These are phyloP conservation scores for Mucor irregularis DNA, from an alignment of 371 early-diverging fungal species.

Conservation along the genomic window DNA sequence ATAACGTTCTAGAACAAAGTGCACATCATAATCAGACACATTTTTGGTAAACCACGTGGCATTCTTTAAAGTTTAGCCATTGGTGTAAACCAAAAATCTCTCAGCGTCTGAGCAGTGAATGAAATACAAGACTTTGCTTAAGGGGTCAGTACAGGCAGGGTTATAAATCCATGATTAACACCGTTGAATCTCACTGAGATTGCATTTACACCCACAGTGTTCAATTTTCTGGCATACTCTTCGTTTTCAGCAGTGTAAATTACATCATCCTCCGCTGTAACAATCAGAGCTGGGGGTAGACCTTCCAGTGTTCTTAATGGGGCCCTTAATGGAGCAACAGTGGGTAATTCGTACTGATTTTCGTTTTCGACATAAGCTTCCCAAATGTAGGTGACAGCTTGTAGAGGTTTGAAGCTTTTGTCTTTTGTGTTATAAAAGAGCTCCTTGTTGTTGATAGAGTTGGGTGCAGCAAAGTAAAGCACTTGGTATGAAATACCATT, in stretches of 20 bases:
- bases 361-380: background rate
- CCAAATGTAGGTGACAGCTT: too few species aligned
- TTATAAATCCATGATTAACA: conserved; percentile 15
- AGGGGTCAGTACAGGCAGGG: too few species aligned
- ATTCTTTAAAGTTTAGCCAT: too few species aligned
- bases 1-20: too few species aligned
- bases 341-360: background rate
- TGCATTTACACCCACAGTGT: conserved; percentile 8
- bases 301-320: conserved; percentile 1
- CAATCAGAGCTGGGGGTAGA: conserved; percentile 18
- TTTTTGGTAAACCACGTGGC: too few species aligned
- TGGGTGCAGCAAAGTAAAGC: conserved; percentile 36
- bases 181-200: conserved; percentile 1
- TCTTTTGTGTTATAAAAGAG: too few species aligned
- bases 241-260: too few species aligned
- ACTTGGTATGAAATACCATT: conserved; percentile 26
- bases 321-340: background rate
- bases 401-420: too few species aligned
- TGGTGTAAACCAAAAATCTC: too few species aligned
- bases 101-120: too few species aligned
- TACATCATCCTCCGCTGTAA: conserved; percentile 14
- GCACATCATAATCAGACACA: too few species aligned
- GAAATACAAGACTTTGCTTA: background rate
- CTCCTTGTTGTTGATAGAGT: too few species aligned
- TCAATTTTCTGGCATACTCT: conserved; percentile 9